Conservation (phyloP, 2,329 filamentous ascomycete species). For the Fusarium sp. region DNA sequence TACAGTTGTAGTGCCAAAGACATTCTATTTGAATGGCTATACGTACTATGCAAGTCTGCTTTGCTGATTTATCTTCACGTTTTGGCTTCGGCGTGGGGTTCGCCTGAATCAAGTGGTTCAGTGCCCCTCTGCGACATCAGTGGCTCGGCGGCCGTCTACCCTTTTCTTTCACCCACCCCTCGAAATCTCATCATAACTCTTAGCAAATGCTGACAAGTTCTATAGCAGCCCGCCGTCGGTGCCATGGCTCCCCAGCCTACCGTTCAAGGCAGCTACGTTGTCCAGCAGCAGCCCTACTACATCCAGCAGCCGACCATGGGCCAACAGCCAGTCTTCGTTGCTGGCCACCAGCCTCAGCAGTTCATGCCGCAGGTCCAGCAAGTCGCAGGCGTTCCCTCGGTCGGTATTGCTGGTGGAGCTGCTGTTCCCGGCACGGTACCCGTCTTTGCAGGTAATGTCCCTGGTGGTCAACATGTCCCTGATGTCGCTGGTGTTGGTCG, state of each 20-base stretch:
- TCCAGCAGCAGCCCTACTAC: constrained; percentile 51
- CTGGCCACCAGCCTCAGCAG: constrained; percentile 41
- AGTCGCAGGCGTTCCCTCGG: constrained; percentile 43
- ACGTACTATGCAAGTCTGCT: constrained; percentile 56
- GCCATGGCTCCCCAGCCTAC: constrained; percentile 45
- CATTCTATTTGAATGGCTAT: constrained; percentile 48
- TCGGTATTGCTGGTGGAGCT: constrained; percentile 43
- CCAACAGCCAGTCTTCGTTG: constrained; percentile 50
- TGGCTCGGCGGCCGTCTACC: background rate
- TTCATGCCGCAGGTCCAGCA: constrained; percentile 44
- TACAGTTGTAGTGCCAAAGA: constrained; percentile 50
- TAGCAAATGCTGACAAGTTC: constrained; percentile 28
- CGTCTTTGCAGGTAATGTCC: constrained; percentile 56
- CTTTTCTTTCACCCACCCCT: background rate
- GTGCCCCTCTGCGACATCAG: background rate
- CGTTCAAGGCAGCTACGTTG: constrained; percentile 45
- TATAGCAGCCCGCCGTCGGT: constrained; percentile 49
- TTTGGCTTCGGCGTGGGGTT: background rate
- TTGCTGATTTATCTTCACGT: constrained; percentile 10
- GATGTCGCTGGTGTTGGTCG: constrained; percentile 66
- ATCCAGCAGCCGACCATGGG: constrained; percentile 49
- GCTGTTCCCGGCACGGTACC: constrained; percentile 43
- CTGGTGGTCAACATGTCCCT: constrained; percentile 51
- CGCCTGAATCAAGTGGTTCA: constrained; percentile 6
- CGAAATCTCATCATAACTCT: background rate